Evolutionary conservation across 176 grass and related monocot species (phyloP).

Genomic region (Oryza glumipatula): DNA sequence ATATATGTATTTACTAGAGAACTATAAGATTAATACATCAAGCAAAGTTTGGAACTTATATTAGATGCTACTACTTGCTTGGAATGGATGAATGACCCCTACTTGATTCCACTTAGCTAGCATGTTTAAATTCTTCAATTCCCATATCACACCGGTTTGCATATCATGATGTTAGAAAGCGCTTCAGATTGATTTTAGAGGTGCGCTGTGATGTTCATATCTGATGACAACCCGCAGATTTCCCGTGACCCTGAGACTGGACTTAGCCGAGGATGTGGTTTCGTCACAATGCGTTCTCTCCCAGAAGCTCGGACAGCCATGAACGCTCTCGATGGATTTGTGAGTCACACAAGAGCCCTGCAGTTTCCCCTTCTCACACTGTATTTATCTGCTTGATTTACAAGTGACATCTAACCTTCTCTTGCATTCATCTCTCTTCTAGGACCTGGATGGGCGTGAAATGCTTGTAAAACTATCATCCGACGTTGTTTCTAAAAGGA

Average conservation of each 20-base stretch:
- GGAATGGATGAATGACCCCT: too few species aligned
- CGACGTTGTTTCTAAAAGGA: slow-evolving; percentile 51
- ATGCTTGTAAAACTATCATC: slow-evolving; percentile 70
- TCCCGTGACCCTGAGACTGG: slow-evolving; percentile 58
- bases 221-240: slow-evolving; percentile 40
- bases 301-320: slow-evolving; percentile 68
- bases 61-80: background rate
- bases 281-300: slow-evolving; percentile 66
- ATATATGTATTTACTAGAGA: background rate
- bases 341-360: slow-evolving; percentile 37
- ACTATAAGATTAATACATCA: background rate
- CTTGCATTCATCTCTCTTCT: slow-evolving; percentile 13
- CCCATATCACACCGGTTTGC: background rate
- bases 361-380: background rate
- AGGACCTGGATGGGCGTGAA: slow-evolving; percentile 79
- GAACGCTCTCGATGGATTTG: slow-evolving; percentile 62
- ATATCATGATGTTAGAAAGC: background rate
- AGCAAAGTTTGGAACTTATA: background rate
- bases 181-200: background rate
- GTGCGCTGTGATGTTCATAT: slow-evolving; percentile 9
- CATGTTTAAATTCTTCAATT: background rate
- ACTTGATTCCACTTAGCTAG: slow-evolving; percentile 9
- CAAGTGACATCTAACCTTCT: background rate
- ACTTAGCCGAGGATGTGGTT: slow-evolving; percentile 72
- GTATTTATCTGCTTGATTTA: background rate